Conservation (phyloP, 2,329 filamentous ascomycete genomes). For the Beauveria australis region DNA sequence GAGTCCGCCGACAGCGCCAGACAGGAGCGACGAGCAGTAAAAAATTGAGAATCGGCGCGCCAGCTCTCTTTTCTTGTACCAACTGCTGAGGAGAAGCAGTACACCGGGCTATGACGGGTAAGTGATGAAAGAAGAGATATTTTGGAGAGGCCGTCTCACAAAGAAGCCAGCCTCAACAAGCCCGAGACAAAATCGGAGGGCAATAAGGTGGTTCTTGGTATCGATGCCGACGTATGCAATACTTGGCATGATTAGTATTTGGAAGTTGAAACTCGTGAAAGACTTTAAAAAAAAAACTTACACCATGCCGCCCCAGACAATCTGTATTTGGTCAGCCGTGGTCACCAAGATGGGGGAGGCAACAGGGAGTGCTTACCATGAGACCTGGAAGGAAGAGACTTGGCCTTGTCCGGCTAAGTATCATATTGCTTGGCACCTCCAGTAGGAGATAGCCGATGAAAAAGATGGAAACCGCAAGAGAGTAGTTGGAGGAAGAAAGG, state of each 20-base stretch:
- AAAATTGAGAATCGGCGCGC: conserved; percentile 5
- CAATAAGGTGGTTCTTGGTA: conserved; percentile 1
- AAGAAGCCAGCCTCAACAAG: conserved; percentile 11
- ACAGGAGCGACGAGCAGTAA: conserved; percentile 6
- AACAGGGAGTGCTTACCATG: not conserved
- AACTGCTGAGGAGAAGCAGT: conserved; percentile 6
- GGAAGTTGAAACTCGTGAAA: not conserved
- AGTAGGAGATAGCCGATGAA: conserved; percentile 47
- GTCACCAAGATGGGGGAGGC: not conserved
- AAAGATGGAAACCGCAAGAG: conserved; percentile 12
- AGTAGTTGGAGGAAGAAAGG: conserved; percentile 6
- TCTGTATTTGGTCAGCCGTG: not conserved
- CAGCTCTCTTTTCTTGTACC: conserved; percentile 11
- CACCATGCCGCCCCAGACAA: not conserved
- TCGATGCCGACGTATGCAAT: not conserved
- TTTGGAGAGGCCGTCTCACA: not conserved
- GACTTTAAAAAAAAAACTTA: not conserved
- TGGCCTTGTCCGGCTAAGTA: conserved; percentile 35
- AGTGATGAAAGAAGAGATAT: not conserved
- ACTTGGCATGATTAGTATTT: not conserved
- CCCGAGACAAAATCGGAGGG: conserved; percentile 11
- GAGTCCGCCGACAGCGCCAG: conserved; percentile 8
- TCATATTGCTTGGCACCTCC: conserved; percentile 53
- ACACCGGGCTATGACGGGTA: conserved; percentile 8
- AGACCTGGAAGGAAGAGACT: conserved; percentile 8